phyloP scores from a whole-genome alignment of 352 stramenopile species.

The Phytopythium boreale region DNA sequence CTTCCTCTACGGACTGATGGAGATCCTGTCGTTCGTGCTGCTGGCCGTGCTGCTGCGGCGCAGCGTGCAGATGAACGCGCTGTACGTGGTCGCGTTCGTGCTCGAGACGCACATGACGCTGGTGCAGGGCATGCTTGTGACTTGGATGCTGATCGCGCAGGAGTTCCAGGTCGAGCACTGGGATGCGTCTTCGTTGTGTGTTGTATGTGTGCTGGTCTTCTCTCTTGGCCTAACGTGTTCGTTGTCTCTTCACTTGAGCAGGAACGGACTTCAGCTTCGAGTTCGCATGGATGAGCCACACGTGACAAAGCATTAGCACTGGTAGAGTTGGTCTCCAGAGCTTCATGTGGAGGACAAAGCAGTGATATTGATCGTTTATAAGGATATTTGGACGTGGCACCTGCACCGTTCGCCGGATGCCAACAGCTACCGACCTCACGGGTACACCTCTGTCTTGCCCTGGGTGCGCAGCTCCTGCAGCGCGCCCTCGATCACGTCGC shows the following conservation, averaged over 20 bases:
- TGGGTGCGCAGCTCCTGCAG: conserved; percentile 33
- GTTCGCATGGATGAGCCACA: background rate
- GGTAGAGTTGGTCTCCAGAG: no score
- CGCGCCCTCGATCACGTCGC: conserved; percentile 44
- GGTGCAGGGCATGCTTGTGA: conserved; percentile 30
- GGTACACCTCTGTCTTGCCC: conserved; percentile 26
- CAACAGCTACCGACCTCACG: background rate
- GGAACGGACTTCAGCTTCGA: background rate
- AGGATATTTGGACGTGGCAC: background rate
- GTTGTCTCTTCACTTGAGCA: no score
- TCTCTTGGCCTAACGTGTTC: background rate
- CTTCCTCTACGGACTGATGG: conserved; percentile 22
- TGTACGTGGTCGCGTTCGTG: conserved; percentile 37
- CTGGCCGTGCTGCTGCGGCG: conserved; percentile 13
- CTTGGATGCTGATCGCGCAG: conserved; percentile 26
- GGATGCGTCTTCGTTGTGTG: conserved; percentile 13
- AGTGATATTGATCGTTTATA: no score
- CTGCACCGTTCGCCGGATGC: background rate
- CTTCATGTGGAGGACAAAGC: no score
- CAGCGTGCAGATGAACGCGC: conserved; percentile 13
- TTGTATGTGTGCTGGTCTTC: no score
- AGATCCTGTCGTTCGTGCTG: conserved; percentile 22
- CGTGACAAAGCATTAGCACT: background rate
- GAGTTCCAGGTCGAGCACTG: conserved; percentile 24
- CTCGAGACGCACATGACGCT: conserved; percentile 24